These are phyloP conservation scores for Pseudoscleropodium purum DNA, from an alignment of 225 moss, liverwort and hornwort species.

Conservation along the genomic window DNA sequence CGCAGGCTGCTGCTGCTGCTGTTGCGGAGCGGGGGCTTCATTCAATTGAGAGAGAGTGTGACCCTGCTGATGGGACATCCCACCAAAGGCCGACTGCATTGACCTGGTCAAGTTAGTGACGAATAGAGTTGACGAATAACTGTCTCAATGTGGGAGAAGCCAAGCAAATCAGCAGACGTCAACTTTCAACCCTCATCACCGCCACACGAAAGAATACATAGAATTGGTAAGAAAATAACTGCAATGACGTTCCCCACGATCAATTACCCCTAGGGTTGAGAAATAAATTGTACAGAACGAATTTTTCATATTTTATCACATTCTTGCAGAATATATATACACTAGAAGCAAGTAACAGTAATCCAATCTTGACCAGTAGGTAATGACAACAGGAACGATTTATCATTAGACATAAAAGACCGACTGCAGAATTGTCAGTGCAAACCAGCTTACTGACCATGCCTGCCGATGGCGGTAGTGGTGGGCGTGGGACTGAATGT, in stretches of 20 bases:
- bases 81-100: conserved; percentile 56
- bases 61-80: conserved; percentile 45
- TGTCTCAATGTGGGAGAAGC: background rate
- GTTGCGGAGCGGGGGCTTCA: conserved; percentile 19
- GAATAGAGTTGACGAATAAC: conserved; percentile 3
- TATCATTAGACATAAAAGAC: background rate
- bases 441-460: conserved; percentile 26
- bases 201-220: background rate
- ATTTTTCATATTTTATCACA: background rate
- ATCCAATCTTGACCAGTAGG: background rate
- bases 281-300: background rate
- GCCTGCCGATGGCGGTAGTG: conserved; percentile 50
- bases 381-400: background rate
- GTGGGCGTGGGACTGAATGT: conserved; percentile 50
- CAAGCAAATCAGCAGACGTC: background rate
- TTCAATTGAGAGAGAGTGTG: conserved; percentile 36
- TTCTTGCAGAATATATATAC: background rate
- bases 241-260: background rate
- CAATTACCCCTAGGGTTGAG: background rate
- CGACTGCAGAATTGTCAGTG: background rate
- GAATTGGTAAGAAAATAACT: background rate
- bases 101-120: conserved; percentile 28
- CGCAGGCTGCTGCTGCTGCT: conserved; percentile 15
- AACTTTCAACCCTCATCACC: background rate
- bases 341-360: background rate